Evolutionary conservation across 2,329 filamentous ascomycete species (phyloP).

Genomic region (Alternaria conjuncta): DNA sequence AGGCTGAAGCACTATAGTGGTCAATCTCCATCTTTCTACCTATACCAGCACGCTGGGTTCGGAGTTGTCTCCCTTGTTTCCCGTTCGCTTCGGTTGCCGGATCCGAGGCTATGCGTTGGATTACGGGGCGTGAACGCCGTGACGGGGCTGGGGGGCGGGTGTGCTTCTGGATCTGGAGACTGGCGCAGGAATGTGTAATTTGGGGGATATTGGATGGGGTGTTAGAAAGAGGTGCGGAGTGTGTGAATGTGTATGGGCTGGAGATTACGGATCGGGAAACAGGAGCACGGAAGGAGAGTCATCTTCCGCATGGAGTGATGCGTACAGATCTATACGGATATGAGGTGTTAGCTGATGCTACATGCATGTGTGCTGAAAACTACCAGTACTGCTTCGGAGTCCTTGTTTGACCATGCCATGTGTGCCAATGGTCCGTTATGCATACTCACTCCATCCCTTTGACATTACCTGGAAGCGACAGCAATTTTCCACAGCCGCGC

Average conservation of each 20-base stretch:
- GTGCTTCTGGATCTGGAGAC: background rate
- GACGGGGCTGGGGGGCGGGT: background rate
- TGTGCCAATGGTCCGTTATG: background rate
- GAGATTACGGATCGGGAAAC: background rate
- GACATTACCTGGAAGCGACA: background rate
- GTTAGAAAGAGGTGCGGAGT: background rate
- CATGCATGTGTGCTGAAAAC: background rate
- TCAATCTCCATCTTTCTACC: background rate
- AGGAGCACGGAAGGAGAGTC: background rate
- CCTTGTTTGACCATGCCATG: background rate
- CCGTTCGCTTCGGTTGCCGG: conserved; percentile 2
- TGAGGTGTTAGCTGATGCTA: background rate
- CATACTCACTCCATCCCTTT: too few relatives aligned
- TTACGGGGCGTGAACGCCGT: background rate
- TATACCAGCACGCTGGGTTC: background rate
- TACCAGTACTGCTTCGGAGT: background rate
- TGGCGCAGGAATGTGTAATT: background rate
- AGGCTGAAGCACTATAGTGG: background rate
- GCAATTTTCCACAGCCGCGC: background rate
- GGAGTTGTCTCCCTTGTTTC: conserved; percentile 3
- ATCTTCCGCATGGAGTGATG: background rate
- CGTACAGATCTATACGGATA: background rate
- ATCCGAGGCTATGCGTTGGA: background rate
- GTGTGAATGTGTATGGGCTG: background rate
- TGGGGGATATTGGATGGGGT: background rate